These are phyloP conservation scores for Elongisporangium undulatum DNA, from an alignment of 352 stramenopile species.

Conservation along the genomic window DNA sequence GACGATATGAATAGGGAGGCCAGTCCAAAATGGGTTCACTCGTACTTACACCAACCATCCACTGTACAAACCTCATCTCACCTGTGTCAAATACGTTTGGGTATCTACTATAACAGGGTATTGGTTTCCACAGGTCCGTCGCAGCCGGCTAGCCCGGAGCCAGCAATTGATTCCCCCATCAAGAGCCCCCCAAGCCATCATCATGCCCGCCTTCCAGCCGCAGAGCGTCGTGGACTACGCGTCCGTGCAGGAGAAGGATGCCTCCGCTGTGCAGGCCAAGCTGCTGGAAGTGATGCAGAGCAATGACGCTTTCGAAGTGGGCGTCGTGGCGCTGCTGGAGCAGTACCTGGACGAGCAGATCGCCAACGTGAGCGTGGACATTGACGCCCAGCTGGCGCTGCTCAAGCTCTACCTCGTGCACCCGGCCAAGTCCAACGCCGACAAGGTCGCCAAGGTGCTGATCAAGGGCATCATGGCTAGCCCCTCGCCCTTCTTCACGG, in stretches of 20 bases:
- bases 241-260: constrained; percentile 24
- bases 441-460: constrained; percentile 61
- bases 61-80: neutral
- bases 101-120: neutral
- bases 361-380: constrained; percentile 46
- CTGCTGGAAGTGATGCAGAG: constrained; percentile 42
- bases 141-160: neutral
- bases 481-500: constrained; percentile 76
- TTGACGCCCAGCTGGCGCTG: constrained; percentile 75
- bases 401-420: constrained; percentile 84
- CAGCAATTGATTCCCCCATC: constrained; percentile 3
- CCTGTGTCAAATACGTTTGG: neutral
- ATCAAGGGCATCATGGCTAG: constrained; percentile 64
- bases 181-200: constrained; percentile 5
- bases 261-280: constrained; percentile 50
- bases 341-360: constrained; percentile 77
- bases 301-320: constrained; percentile 43
- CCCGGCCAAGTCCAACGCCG: constrained; percentile 42
- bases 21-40: neutral
- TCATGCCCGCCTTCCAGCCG: constrained; percentile 59
- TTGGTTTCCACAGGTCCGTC: neutral
- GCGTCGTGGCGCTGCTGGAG: constrained; percentile 47
- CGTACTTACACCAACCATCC: neutral
- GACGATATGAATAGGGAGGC: neutral
- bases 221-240: constrained; percentile 67